Base-by-base conservation (phyloP, 148 eudicot species). In the Tetragonia tetragonoides region DNA sequence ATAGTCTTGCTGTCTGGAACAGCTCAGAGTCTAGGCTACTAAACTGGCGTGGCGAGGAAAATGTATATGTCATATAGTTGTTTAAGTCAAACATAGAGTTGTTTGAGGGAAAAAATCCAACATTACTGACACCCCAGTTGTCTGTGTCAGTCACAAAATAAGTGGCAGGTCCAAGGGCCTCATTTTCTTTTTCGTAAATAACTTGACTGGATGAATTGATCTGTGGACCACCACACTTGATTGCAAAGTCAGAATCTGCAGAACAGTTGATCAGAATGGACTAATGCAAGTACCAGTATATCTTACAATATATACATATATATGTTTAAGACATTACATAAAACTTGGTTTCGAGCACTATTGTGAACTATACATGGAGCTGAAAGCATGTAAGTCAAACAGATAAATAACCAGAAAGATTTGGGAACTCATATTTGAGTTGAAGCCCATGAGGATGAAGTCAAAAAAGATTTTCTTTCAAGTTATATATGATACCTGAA, bases 71-170 rank as follows among this genome's bases (percentile, higher is more conserved):
- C 44, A 81, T 84, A 81, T 80, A 81, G 60, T 18, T 85, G 79
- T 66, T 84, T 5, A 72, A 81, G 11, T 74, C 24, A 66, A 84
- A 85, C 73, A 74, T n/a, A n/a, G n/a, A n/a, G n/a, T 18, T 85
- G 79, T 66, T 84, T 5, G 74, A 81, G 11, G 76, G 24, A 66
- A 84, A 85, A 71, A 74, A 75, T 75, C 96, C 97, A 54, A 77
- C 88, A 78, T 91, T 95, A 64, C 92, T 89, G 72, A 92, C 94
- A 59, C 88, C 97, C 97, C 99, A 95, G 74, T 88, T 87, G 6
- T 77, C 56, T 53, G 77, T 72, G 40, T 80, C 74, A 44, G 66
- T 66, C 68, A 89, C 87, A 69, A 80, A 84, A 74, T 85, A 88
- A 66, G 81, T 78, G 60, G 97, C 92, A 0, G 97, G 85, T 74